Base-by-base conservation (phyloP, 2,329 filamentous ascomycete genomes). In the Furcasterigmium furcatum region DNA sequence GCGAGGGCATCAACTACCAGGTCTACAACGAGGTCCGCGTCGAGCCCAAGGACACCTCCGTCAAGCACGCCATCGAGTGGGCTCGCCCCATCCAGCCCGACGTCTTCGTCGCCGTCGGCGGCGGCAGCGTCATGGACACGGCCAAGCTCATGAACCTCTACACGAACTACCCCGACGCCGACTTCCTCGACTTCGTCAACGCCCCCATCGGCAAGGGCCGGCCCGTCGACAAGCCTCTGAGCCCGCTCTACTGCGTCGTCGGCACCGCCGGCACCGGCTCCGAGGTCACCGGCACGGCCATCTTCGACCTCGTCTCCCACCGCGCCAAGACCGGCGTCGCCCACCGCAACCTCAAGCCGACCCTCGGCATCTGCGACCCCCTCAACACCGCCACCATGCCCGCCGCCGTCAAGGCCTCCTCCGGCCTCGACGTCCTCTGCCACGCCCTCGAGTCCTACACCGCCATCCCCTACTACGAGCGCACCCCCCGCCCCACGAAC, bases 91-190 rank as follows among this genome's bases (percentile, higher is more conserved):
- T 90, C 62, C 68, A 77, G 22, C 87, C 91, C 0, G 94, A 97
- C 66, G 90, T 89, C 3, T 96, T 95, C 64, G 77, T 99, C 14
- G 94, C 94, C 19, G 94, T 99, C 14, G 94, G 88, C 22, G 79
- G 91, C 55, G 94, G 94, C 30, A 95, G 90, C 32, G 94, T 97
- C 54, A 99, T 99, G 55, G 94, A 99, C 68, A 99, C 94, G 1
- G 92, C 94, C 45, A 99, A 99, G 69, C 77, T 99, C 46, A 97
- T 99, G 91, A 99, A 99, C 62, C 78, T 99, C 1, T 97, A 97
- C 70, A 88, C 85, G 1, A 85, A 82, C 51, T 96, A 91, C 62
- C 91, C 91, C 0, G 87, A 96, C 8, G 92, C 92, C 27, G 88
- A 94, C 56, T 96, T 99, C 62, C 77, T 97, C 29, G 92, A 99